Evolutionary conservation across 2,329 filamentous ascomycete species (phyloP).

Genomic region (Amylocarpus encephaloides): DNA sequence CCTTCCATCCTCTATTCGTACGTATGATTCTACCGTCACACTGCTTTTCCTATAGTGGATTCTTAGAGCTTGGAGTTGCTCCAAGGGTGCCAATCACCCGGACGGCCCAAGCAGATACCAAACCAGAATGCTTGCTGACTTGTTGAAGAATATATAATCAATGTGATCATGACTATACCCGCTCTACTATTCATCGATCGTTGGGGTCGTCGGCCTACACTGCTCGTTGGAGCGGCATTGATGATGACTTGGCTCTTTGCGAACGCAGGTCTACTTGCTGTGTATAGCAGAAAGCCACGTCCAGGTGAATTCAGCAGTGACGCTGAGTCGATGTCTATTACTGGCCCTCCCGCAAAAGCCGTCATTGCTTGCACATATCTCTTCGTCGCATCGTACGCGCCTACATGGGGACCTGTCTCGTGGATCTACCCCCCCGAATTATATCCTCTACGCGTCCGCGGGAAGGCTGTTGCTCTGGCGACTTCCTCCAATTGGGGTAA

Average conservation of each 20-base stretch:
- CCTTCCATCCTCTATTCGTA: slow-evolving; percentile 56
- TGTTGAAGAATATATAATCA: slow-evolving; percentile 59
- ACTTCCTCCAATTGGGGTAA: slow-evolving; percentile 43
- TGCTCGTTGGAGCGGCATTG: slow-evolving; percentile 49
- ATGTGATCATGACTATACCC: slow-evolving; percentile 71
- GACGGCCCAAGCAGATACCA: too few species aligned
- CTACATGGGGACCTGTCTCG: slow-evolving; percentile 45
- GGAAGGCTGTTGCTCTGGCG: slow-evolving; percentile 47
- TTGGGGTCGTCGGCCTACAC: slow-evolving; percentile 65
- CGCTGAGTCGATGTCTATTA: slow-evolving; percentile 42
- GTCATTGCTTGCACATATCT: slow-evolving; percentile 62
- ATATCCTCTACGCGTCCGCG: slow-evolving; percentile 42
- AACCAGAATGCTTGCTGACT: too few species aligned
- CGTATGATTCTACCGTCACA: too few species aligned
- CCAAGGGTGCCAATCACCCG: too few species aligned
- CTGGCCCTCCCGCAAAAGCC: slow-evolving; percentile 44
- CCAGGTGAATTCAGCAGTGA: slow-evolving; percentile 34
- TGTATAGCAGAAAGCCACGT: slow-evolving; percentile 34
- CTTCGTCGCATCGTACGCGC: slow-evolving; percentile 49
- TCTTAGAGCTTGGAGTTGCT: too few species aligned
- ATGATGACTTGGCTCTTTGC: slow-evolving; percentile 38
- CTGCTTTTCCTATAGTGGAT: too few species aligned
- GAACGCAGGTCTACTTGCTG: slow-evolving; percentile 41
- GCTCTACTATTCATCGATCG: slow-evolving; percentile 69
- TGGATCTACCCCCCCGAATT: slow-evolving; percentile 47